Conservation (phyloP, 106 monocot genomes). For the Dactylorhiza incarnata region DNA sequence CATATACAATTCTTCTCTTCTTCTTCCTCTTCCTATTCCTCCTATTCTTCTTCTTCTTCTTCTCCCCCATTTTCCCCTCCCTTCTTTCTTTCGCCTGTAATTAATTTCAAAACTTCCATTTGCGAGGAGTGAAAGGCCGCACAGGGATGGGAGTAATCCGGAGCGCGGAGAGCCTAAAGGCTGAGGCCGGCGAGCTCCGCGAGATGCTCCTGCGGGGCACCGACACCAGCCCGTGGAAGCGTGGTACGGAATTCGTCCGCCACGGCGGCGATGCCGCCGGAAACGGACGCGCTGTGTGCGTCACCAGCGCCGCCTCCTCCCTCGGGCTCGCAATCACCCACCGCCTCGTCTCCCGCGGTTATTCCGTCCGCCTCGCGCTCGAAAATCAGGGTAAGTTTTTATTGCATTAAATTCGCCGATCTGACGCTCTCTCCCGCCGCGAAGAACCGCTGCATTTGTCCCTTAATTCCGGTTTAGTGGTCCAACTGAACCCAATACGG, state of each 20-base stretch:
- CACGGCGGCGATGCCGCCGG: neutral
- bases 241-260: neutral
- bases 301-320: slow-evolving; percentile 74
- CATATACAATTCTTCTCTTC: no score
- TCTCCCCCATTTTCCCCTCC: no score
- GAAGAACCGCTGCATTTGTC: no score
- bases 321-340: slow-evolving; percentile 63
- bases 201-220: slow-evolving; percentile 12
- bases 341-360: slow-evolving; percentile 54
- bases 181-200: slow-evolving; percentile 47
- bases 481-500: no score
- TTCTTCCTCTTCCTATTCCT: no score
- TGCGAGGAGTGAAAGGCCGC: no score
- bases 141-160: slow-evolving; percentile 38
- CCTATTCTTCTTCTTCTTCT: no score
- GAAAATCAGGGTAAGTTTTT: slow-evolving; percentile 44
- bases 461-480: no score
- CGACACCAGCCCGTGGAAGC: slow-evolving; percentile 3
- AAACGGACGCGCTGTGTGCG: slow-evolving; percentile 37
- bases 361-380: slow-evolving; percentile 59
- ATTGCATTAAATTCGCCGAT: no score
- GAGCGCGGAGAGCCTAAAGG: slow-evolving; percentile 30
- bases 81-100: no score
- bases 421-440: no score
- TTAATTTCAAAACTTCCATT: no score